A percentile compares a stretch with the other conserved stretches of the same genome.
These are phyloP conservation scores for Chlamydomonas eustigma DNA, from an alignment of 139 green algal genomes.

Conservation along the genomic window DNA sequence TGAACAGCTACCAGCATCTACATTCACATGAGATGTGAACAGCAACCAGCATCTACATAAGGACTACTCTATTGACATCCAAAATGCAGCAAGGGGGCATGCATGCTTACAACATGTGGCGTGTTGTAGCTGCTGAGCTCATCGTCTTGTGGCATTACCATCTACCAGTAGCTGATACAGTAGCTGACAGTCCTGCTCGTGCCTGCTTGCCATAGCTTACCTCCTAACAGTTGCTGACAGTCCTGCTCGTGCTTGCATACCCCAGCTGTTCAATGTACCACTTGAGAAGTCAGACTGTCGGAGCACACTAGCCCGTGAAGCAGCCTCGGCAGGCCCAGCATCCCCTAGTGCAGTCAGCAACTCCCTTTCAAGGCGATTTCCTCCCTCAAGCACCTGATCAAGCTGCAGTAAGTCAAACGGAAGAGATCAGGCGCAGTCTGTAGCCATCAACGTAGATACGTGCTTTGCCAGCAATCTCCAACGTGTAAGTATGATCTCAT, in stretches of 20 bases:
- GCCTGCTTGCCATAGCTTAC: background rate
- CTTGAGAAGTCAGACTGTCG: background rate
- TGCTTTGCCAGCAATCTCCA: too few relatives aligned
- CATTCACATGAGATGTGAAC: background rate
- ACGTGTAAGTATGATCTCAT: too few relatives aligned
- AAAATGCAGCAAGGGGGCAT: too few relatives aligned
- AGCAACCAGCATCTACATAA: background rate
- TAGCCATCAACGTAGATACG: too few relatives aligned
- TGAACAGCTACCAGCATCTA: background rate
- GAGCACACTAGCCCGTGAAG: background rate
- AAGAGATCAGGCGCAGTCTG: too few relatives aligned
- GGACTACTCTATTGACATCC: background rate
- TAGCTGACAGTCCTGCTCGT: background rate
- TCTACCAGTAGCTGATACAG: too few relatives aligned
- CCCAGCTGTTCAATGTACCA: background rate
- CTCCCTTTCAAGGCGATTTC: constrained; percentile 12
- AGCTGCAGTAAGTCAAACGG: constrained; percentile 21
- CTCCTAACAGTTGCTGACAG: background rate
- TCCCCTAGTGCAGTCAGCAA: background rate
- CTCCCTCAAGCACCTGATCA: constrained; percentile 37
- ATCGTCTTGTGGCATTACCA: too few relatives aligned
- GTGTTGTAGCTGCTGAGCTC: too few relatives aligned
- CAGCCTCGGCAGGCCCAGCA: background rate
- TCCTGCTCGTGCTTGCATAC: background rate
- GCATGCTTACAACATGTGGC: too few relatives aligned